Evolutionary conservation across 345 rosid species (phyloP), one percentile per base, ranked within the genome.

Genomic region (Arabidopsis arenosa): DNA sequence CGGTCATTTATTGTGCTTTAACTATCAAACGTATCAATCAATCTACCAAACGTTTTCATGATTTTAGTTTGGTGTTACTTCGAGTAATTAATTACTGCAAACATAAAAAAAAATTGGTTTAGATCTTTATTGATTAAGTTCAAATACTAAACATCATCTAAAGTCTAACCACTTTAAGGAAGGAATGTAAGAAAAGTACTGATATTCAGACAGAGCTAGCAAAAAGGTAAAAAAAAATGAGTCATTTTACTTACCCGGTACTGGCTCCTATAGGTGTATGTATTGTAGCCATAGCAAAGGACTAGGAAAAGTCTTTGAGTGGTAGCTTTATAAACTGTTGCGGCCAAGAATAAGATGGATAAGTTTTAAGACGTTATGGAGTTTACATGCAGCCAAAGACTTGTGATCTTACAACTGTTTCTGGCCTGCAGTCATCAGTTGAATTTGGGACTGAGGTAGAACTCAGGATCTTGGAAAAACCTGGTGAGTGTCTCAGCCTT

Each of bases 401-500:
- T 64, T 39, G 68, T 65, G 56, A 72, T 41, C 73, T 39, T 57
- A 65, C 68, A 10, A 6, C 17, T 21, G 67, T 48, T 77, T 14
- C 10, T n/a, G n/a, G n/a, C n/a, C n/a, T 21, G 41, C 28, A 35
- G 33, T 40, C 45, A 65, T 81, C 83, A 87, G 70, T 76, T 79
- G 85, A 92, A 66, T 81, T 86, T 92, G 54, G 93, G 88, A 75
- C 83, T 41, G 30, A 86, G 85, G 81, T 92, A 88, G 74, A 89
- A 82, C 72, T 90, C 80, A 10, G 97, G 86, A 75, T 95, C 97
- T 69, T 87, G 83, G 81, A 92, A 90, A 75, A 95, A 92, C 79
- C 82, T 84, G 9, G 78, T 36, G 65, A 94, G 76, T 17, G 18
- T 82, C 61, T 86, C 91, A 30, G 92, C 96, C 80, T 95, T 95